A percentile compares a stretch with the other conserved stretches of the same genome.
Conservation (phyloP, 306 rosid genomes). For the Alnus rubra region DNA sequence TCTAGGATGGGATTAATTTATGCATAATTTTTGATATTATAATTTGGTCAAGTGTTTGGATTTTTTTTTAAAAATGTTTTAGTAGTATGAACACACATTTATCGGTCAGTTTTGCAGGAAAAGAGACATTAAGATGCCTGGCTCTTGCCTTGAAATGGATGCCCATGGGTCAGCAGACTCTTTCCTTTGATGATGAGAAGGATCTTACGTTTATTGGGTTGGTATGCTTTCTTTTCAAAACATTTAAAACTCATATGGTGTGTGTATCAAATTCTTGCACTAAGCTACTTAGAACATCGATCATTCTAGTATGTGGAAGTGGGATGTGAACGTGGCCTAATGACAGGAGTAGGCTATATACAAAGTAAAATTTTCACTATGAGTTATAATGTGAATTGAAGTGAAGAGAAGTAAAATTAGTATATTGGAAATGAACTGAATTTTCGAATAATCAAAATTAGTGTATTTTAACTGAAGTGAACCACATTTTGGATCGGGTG, state of each 20-base stretch:
- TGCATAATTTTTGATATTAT: not conserved
- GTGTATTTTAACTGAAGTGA: not conserved
- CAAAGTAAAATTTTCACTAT: not conserved
- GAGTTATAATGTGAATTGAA: not conserved
- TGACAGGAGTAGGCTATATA: not conserved
- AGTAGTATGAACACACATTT: constrained; percentile 28
- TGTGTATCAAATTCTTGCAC: constrained; percentile 22
- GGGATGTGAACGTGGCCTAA: not conserved
- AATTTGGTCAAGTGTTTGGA: not conserved
- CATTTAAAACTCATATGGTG: constrained; percentile 25
- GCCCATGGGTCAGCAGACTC: constrained; percentile 61
- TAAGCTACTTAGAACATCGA: not conserved
- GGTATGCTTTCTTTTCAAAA: constrained; percentile 85
- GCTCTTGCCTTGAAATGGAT: constrained; percentile 89
- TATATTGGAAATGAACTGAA: too few relatives aligned
- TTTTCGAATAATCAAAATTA: not conserved
- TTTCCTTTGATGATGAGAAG: constrained; percentile 78
- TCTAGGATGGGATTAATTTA: not conserved
- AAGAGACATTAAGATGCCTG: constrained; percentile 93
- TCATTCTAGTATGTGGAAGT: not conserved
- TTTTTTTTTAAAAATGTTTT: not conserved
- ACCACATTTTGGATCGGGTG: not conserved
- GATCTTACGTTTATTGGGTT: constrained; percentile 97
- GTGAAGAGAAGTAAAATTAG: too few relatives aligned
- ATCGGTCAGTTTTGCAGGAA: constrained; percentile 88